These are phyloP conservation scores for Tubosaeta sp. DNA, from an alignment of 768 basidiomycete species.

Conservation along the genomic window DNA sequence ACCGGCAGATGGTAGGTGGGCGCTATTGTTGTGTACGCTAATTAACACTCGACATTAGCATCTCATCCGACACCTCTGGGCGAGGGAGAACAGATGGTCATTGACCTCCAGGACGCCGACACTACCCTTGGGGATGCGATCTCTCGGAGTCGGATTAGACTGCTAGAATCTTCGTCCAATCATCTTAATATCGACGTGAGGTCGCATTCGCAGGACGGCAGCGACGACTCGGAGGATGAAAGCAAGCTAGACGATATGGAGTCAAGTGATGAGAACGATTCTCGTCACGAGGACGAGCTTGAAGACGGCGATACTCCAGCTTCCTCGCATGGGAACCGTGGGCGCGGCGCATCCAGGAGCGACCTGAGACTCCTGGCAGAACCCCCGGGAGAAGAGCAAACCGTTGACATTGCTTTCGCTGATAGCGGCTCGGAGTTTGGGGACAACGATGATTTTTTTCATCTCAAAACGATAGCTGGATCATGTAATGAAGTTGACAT, in stretches of 20 bases:
- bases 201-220: slow-evolving; percentile 28
- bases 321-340: slow-evolving; percentile 32
- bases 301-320: neutral
- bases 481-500: slow-evolving; percentile 56
- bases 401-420: slow-evolving; percentile 57
- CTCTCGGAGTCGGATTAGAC: slow-evolving; percentile 71
- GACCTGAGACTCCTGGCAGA: slow-evolving; percentile 34
- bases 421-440: slow-evolving; percentile 77
- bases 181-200: slow-evolving; percentile 48
- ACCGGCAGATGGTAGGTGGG: slow-evolving; percentile 53
- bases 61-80: slow-evolving; percentile 70
- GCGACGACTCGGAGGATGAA: slow-evolving; percentile 22
- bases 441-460: slow-evolving; percentile 69
- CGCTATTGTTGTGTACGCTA: neutral
- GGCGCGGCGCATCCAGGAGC: slow-evolving; percentile 48
- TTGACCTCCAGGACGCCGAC: slow-evolving; percentile 86
- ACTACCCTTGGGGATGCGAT: slow-evolving; percentile 83
- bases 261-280: slow-evolving; percentile 1
- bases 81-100: slow-evolving; percentile 97
- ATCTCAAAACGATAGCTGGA: slow-evolving; percentile 38
- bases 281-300: neutral
- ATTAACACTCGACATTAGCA: slow-evolving; percentile 37
- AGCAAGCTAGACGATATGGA: neutral
- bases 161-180: slow-evolving; percentile 79
- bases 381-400: slow-evolving; percentile 33